phyloP scores from a whole-genome alignment of 352 stramenopile genomes.

The Plasmopara muralis region DNA sequence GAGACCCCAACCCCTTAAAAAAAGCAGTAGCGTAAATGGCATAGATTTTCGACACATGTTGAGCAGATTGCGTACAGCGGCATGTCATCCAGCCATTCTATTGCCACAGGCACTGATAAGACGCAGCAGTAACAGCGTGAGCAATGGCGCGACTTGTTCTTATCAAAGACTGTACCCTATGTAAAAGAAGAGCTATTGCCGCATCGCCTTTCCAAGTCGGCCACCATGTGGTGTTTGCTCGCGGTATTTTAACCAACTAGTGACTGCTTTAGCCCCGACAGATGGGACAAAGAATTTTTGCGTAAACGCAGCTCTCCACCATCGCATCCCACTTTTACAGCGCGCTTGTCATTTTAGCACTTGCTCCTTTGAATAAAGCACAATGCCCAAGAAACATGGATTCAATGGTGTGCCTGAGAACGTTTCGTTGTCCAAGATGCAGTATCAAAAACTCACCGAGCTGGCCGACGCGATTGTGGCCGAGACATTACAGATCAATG shows the following conservation, averaged over 20 bases:
- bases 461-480: constrained; percentile 48
- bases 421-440: constrained; percentile 12
- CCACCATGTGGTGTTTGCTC: too few species aligned
- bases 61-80: background rate
- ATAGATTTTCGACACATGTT: too few species aligned
- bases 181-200: background rate
- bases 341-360: constrained; percentile 14
- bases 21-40: too few species aligned
- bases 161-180: background rate
- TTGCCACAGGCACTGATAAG: constrained; percentile 9
- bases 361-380: constrained; percentile 2
- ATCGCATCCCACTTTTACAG: constrained; percentile 12
- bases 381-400: constrained; percentile 16
- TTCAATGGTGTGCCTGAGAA: constrained; percentile 13
- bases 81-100: constrained; percentile 20
- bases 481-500: constrained; percentile 48
- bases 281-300: constrained; percentile 6
- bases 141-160: background rate
- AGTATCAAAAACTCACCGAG: constrained; percentile 36
- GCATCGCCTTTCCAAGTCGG: background rate
- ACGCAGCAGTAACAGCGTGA: constrained; percentile 3
- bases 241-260: background rate
- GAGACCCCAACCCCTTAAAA: too few species aligned
- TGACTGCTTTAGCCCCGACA: constrained; percentile 3
- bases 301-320: constrained; percentile 10